Percentiles rank a stretch among this genome's conserved stretches.
Evolutionary conservation across 192 early-diverging fungal species (phyloP).

Genomic region (Coemansia erecta): DNA sequence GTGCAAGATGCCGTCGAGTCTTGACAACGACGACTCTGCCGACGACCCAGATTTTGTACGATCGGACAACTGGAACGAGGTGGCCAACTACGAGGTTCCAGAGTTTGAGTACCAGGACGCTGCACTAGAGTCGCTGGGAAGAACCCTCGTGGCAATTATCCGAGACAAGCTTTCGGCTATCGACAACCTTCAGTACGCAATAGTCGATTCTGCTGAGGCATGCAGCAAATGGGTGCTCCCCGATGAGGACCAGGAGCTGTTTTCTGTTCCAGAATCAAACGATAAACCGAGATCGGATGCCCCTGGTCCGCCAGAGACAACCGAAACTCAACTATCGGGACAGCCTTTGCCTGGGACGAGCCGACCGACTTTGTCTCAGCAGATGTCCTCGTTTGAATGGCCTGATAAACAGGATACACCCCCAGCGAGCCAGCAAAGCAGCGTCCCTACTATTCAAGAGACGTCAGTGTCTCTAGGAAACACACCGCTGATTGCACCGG

Average conservation of each 20-base stretch:
- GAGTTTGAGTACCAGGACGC: constrained; percentile 10
- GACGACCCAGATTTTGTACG: constrained; percentile 25
- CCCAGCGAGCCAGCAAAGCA: no score
- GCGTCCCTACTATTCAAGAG: no score
- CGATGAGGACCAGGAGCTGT: neutral
- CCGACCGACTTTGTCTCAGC: no score
- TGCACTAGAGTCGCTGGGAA: constrained; percentile 13
- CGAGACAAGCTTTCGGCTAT: constrained; percentile 27
- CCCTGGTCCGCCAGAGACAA: neutral
- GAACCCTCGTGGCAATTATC: constrained; percentile 14
- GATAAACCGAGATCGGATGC: neutral
- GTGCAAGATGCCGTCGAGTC: constrained; percentile 8
- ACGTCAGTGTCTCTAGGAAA: no score
- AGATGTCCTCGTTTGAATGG: no score
- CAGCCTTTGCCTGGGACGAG: no score
- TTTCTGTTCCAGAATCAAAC: no score
- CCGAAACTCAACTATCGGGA: no score
- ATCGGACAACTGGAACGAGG: constrained; percentile 27
- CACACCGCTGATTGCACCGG: no score
- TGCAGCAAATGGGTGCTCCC: constrained; percentile 30
- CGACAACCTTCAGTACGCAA: constrained; percentile 36
- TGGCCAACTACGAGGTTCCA: constrained; percentile 15
- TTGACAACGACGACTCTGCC: no score
- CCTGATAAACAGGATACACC: no score
- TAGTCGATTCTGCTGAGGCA: constrained; percentile 37